Base-by-base conservation (phyloP, 176 grass and related monocot genomes). In the Oryza longistaminata region DNA sequence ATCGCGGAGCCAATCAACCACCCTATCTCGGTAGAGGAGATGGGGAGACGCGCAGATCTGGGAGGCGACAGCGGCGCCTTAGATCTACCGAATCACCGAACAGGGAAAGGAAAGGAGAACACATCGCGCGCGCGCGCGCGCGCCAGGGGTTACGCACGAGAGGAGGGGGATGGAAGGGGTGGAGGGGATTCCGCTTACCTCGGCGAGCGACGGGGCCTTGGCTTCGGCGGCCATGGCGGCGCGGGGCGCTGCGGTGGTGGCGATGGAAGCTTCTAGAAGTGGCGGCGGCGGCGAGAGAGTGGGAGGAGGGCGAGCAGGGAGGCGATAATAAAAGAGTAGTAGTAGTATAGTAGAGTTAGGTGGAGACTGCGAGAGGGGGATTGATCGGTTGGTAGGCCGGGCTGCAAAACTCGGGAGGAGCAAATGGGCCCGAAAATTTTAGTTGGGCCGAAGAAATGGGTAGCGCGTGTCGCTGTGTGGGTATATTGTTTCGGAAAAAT, bases 141-240 rank as follows among this genome's bases (percentile, higher is more conserved):
- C 27, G n/a, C n/a, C 0, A 22, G 55, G 53, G 13, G 4, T 3
- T n/a, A n/a, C n/a, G 24, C 35, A 40, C 9, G 4, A 26, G 45
- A 16, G 9, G 40, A 42, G n/a, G 33, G 35, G 1, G 26, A 17
- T 0, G 25, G 6, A 11, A 21, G 27, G 27, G 13, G 3, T 7
- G 14, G 7, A 7, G 4, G 11, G 4, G 19, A 11, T 43, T 40
- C 40, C 2, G n/a, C 42, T 49, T 85, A 89, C 88, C 88, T 85
- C 78, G 22, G 65, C 77, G 40, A 89, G 82, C 17, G 83, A 76
- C 71, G 78, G 83, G 11, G 83, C 83, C 88, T 89, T 89, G 65
- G 66, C 71, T 85, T 71, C 82, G 35, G 64, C 77, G 52, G 88
- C 82, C 88, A 89, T 89, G 88, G 75, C n/a, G n/a, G n/a, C n/a